Conservation (phyloP, 1,284 basidiomycete species). For the Hypsizygus ulmarius region DNA sequence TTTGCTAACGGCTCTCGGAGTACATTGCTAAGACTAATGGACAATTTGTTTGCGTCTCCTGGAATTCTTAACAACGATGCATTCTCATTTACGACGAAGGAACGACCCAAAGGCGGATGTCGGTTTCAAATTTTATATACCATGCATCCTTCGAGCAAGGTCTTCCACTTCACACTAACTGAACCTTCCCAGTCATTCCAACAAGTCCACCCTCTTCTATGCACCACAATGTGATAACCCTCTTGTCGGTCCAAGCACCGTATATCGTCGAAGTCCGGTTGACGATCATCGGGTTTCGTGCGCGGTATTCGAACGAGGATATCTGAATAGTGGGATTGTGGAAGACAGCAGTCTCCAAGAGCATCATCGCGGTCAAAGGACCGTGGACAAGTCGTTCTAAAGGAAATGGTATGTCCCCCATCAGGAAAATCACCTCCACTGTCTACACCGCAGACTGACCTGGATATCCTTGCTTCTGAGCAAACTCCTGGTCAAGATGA, state of each 20-base stretch:
- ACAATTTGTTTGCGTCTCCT: neutral
- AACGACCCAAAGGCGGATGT: too few species aligned
- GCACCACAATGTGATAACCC: constrained; percentile 52
- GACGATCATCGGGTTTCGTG: constrained; percentile 71
- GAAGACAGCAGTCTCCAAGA: constrained; percentile 60
- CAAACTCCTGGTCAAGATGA: constrained; percentile 71
- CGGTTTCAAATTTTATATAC: too few species aligned
- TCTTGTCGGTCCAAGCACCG: constrained; percentile 44
- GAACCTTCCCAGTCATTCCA: constrained; percentile 64
- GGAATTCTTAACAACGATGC: too few species aligned
- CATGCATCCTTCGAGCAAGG: too few species aligned
- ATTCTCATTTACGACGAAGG: too few species aligned
- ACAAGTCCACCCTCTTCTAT: constrained; percentile 57
- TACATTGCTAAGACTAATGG: neutral
- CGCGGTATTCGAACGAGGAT: constrained; percentile 66
- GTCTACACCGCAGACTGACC: constrained; percentile 40
- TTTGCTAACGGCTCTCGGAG: neutral
- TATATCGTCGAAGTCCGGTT: constrained; percentile 53
- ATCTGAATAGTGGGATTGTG: constrained; percentile 45
- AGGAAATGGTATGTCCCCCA: constrained; percentile 2
- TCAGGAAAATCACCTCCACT: constrained; percentile 1
- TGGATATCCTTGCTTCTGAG: constrained; percentile 71
- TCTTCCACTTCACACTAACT: constrained; percentile 18
- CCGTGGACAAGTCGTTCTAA: constrained; percentile 80
- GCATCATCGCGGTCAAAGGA: constrained; percentile 75